Conservation (phyloP, 2,329 filamentous ascomycete species). For the Colletotrichum cereale region DNA sequence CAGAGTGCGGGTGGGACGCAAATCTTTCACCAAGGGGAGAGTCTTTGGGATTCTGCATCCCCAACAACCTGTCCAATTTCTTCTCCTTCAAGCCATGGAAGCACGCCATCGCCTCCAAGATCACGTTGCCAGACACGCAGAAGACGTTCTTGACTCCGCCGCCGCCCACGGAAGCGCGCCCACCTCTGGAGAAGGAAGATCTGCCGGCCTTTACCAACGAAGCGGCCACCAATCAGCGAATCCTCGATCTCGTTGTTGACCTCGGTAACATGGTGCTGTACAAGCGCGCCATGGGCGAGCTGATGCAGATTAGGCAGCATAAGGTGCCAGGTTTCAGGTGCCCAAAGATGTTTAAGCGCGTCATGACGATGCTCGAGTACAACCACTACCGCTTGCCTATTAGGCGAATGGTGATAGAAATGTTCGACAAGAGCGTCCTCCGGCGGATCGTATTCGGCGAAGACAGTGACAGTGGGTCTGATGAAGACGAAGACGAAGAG, state of each 20-base stretch:
- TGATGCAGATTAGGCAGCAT: constrained; percentile 82
- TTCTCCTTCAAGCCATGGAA: constrained; percentile 78
- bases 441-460: constrained; percentile 87
- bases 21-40: constrained; percentile 86
- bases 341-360: constrained; percentile 83
- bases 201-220: constrained; percentile 65
- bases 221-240: constrained; percentile 78
- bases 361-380: constrained; percentile 86
- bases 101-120: constrained; percentile 60
- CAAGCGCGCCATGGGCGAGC: constrained; percentile 85
- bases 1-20: constrained; percentile 92
- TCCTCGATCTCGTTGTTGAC: constrained; percentile 87
- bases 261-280: constrained; percentile 94
- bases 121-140: constrained; percentile 63
- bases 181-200: constrained; percentile 58
- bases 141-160: constrained; percentile 63
- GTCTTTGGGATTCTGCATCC: constrained; percentile 89
- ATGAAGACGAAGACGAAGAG: constrained; percentile 72
- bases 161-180: constrained; percentile 55
- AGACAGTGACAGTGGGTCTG: constrained; percentile 71
- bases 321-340: constrained; percentile 82
- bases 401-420: constrained; percentile 89
- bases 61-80: constrained; percentile 80
- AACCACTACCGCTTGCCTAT: constrained; percentile 91
- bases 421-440: constrained; percentile 93